These are phyloP conservation scores for Neltuma alba DNA, from an alignment of 306 rosid species.

Conservation along the genomic window DNA sequence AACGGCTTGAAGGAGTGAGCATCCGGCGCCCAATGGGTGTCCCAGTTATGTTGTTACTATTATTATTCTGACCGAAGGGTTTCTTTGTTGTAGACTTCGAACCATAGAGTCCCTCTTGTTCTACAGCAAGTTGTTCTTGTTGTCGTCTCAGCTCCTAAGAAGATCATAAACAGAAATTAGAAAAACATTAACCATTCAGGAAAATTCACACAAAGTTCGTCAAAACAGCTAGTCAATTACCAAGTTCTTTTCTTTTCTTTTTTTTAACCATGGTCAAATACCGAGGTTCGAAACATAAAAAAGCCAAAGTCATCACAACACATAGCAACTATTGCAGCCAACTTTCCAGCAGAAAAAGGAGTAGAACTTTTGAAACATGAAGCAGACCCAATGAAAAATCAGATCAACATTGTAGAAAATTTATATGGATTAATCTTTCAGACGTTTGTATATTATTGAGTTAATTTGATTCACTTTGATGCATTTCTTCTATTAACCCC, in stretches of 20 bases:
- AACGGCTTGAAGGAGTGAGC: constrained; percentile 53
- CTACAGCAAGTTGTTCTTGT: constrained; percentile 72
- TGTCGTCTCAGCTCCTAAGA: constrained; percentile 74
- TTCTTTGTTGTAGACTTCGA: constrained; percentile 75
- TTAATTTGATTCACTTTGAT: constrained; percentile 2
- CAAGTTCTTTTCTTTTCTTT: too few species aligned
- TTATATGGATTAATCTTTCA: not conserved
- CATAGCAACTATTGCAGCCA: not conserved
- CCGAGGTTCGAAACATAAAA: not conserved
- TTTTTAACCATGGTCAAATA: too few species aligned
- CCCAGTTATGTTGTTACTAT: constrained; percentile 52
- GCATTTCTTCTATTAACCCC: not conserved
- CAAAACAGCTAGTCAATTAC: constrained; percentile 21
- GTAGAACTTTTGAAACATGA: not conserved
- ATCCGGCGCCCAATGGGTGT: constrained; percentile 73
- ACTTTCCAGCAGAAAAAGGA: constrained; percentile 21
- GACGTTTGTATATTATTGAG: not conserved
- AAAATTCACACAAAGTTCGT: not conserved
- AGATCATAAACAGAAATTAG: constrained; percentile 1
- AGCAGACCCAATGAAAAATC: not conserved
- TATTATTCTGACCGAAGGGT: constrained; percentile 71
- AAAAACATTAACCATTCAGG: not conserved
- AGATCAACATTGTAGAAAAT: constrained; percentile 7
- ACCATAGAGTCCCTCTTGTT: constrained; percentile 78
- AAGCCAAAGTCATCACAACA: not conserved